Evolutionary conservation across 2,329 filamentous ascomycete genomes (phyloP), one percentile per base, ranked within the genome.

Genomic region (Lachnellula hyalina): DNA sequence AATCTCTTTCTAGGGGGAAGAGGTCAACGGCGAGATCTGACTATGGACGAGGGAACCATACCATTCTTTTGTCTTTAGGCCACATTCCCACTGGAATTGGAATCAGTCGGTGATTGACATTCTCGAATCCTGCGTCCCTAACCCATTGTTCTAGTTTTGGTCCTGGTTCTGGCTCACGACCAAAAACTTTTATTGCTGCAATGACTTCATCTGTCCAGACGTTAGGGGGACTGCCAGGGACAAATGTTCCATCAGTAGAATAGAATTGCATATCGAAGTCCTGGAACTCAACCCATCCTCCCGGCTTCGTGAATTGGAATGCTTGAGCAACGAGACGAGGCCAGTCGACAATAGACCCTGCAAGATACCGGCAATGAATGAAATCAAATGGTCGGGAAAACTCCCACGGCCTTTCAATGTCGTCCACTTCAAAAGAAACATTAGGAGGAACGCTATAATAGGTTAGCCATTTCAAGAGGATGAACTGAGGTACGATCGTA

Each of bases 351-450:
- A 63, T 46, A 1, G 56, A 57, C 9, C 60, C 60, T 9, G 53
- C 42, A 38, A 65, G 52, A 32, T 56, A 52, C 15, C 82, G 74
- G 17, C 77, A 74, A 62, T 84, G 80, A 49, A 84, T 77, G 56
- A 82, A 82, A 65, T 84, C 81, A 53, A 84, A 84, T 52, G 79
- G 74, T 52, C 80, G 65, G 4, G 74, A 74, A 34, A 55, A 63
- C 3, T 74, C 67, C 72, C 72, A 74, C 34, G 67, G 61, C 17
- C 78, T 73, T 63, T 83, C 80, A 36, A 78, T 78, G 63, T 87
- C 83, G 63, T 87, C 83, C 47, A 86, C 77, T 46, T 84, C 74
- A 62, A 87, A 87, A 49, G 77, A 74, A 57, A 82, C 79, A 62
- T 87, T 87, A 40, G 75, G 72, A 1, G 82, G 82, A 6, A 84